phyloP scores from a whole-genome alignment of 257 asterid genomes.

The Salvia miltiorrhiza region DNA sequence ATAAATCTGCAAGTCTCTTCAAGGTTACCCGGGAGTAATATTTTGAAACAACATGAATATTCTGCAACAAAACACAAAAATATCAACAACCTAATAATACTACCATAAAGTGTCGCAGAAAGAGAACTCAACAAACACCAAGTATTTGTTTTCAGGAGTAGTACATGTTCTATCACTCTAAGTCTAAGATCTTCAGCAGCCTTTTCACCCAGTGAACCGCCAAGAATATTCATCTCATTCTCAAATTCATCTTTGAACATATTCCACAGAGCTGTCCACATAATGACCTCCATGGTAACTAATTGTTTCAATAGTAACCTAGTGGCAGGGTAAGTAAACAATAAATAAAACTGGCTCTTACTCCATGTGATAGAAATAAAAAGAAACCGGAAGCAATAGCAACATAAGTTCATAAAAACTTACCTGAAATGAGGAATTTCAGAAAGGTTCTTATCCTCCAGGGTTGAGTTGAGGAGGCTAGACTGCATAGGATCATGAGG shows the following conservation, averaged over 20 bases:
- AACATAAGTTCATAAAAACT: background rate
- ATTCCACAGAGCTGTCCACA: slow-evolving; percentile 83
- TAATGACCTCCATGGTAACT: slow-evolving; percentile 93
- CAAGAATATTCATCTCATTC: slow-evolving; percentile 79
- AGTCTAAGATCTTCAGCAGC: slow-evolving; percentile 86
- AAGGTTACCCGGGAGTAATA: slow-evolving; percentile 84
- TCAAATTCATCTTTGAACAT: slow-evolving; percentile 88
- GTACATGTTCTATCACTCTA: slow-evolving; percentile 95
- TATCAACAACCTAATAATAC: background rate
- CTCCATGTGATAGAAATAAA: background rate
- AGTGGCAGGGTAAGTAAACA: slow-evolving; percentile 2
- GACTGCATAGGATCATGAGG: slow-evolving; percentile 98
- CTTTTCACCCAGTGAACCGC: slow-evolving; percentile 84
- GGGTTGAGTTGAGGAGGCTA: slow-evolving; percentile 88
- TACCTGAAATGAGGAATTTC: slow-evolving; percentile 92
- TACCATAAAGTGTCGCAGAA: background rate
- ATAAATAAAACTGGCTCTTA: slow-evolving; percentile 15
- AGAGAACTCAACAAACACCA: background rate
- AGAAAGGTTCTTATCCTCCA: slow-evolving; percentile 91
- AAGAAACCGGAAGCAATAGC: background rate
- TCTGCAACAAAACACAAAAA: slow-evolving; percentile 50
- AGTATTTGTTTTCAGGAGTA: slow-evolving; percentile 7
- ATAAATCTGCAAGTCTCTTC: slow-evolving; percentile 86
- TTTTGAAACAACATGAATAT: slow-evolving; percentile 89
- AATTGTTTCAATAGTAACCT: slow-evolving; percentile 82